Percentiles rank a stretch among this genome's conserved stretches.
phyloP scores from a whole-genome alignment of 331 rosid species.

The Erythrophleum ivorense region DNA sequence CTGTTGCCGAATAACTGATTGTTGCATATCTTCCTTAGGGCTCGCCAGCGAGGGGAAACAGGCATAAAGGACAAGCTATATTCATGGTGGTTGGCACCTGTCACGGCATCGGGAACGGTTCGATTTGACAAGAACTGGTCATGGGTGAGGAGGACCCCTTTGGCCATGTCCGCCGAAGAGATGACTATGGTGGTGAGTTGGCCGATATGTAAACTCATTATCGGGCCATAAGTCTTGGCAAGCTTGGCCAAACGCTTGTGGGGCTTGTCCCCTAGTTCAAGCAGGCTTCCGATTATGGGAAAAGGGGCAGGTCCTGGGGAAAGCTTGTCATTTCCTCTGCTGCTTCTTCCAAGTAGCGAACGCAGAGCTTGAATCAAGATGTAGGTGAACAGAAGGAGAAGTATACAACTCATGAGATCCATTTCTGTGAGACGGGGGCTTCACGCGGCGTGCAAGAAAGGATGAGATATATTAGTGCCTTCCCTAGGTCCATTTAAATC shows the following conservation, averaged over 20 bases:
- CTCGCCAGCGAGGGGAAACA: slow-evolving; percentile 47
- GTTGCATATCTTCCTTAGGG: slow-evolving; percentile 48
- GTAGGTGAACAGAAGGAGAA: slow-evolving; percentile 36
- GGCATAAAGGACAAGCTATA: slow-evolving; percentile 47
- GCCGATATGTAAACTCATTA: slow-evolving; percentile 31
- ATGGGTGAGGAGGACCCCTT: slow-evolving; percentile 45
- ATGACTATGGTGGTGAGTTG: slow-evolving; percentile 37
- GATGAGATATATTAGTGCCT: no score
- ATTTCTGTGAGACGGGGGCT: neutral
- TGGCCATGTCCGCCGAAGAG: slow-evolving; percentile 48
- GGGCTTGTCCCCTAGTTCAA: slow-evolving; percentile 51
- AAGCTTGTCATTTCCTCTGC: slow-evolving; percentile 38
- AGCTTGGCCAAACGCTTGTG: slow-evolving; percentile 54
- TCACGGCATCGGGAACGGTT: slow-evolving; percentile 36
- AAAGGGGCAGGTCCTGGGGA: slow-evolving; percentile 59
- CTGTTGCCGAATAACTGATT: slow-evolving; percentile 38
- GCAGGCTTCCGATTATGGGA: slow-evolving; percentile 50
- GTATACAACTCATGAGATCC: neutral
- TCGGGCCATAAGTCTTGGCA: slow-evolving; percentile 38
- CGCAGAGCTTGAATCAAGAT: neutral
- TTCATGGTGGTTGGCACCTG: slow-evolving; percentile 29
- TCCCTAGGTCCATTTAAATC: no score
- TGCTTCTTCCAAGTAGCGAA: neutral
- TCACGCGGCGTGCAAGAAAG: neutral
- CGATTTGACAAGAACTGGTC: slow-evolving; percentile 45